Base-by-base conservation (phyloP, 2,329 filamentous ascomycete genomes). In the Nothophoma quercina region DNA sequence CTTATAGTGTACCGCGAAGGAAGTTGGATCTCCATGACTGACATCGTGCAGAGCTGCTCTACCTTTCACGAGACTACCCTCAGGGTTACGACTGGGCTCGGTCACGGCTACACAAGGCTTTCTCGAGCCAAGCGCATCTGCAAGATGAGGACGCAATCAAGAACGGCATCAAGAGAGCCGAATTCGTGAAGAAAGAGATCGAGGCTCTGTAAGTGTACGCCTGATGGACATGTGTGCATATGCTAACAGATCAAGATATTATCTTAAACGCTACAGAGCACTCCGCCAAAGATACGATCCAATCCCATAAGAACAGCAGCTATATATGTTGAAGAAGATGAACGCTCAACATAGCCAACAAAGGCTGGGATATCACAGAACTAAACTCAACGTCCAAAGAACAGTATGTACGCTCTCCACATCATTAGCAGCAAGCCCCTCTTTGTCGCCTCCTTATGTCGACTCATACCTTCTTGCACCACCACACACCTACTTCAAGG, bases 151-250 rank as follows among this genome's bases (percentile, higher is more conserved):
- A 83, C 7, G 82, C 90, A 65, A 97, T 99, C 41, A 82, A 81
- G 33, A 82, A 87, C 55, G 90, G 86, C 0, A 91, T 99, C 49
- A 81, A 84, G 32, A 82, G 88, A 55, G 93, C 92, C 0, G 85
- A 96, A 61, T 97, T 89, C 74, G 91, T 98, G 4, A 96, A 91
- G 76, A 97, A 96, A 82, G 93, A 97, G 74, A 91, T 98, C 55
- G 93, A 97, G 77, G 88, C 92, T 15, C 73, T 98, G 90, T 97
- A 82, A 85, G 90, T 83, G 23, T 21, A 52, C 28, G n/a, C n/a
- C n/a, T n/a, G n/a, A n/a, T n/a, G n/a, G n/a, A n/a, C n/a, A n/a
- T n/a, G n/a, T n/a, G n/a, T n/a, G n/a, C n/a, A n/a, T n/a, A n/a
- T n/a, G n/a, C n/a, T n/a, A n/a, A n/a, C n/a, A n/a, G n/a, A n/a